Base-by-base conservation (phyloP, 192 early-diverging fungal genomes). In the Coemansia sp. region DNA sequence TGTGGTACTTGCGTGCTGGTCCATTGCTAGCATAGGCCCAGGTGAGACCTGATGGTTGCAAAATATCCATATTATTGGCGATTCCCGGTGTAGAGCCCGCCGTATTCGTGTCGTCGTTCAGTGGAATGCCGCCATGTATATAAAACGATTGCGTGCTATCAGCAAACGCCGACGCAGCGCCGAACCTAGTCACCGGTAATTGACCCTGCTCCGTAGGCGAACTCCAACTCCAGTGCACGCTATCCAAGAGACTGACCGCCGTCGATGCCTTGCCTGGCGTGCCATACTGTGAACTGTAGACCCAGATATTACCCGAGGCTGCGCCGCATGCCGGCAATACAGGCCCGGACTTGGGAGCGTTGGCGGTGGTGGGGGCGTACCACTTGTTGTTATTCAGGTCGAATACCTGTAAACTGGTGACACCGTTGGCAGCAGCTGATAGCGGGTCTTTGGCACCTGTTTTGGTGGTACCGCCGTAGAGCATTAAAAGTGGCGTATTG, bases 11-110 rank as follows among this genome's bases (percentile, higher is more conserved):
- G 72, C 82, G 73, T 21, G 77, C 77, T 1, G 72, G 86, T 21
- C 77, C 87, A 64, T 89, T 89, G 72, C 86, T 87, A 8, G 80
- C 80, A 17, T 87, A 86, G 32, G 83, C 70, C 88, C 88, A 89
- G 21, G 71, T 69, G n/a, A 89, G 77, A 31, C 84, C 80, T 32
- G 75, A 78, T 8, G 84, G 78, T 59, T 84, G 78, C 70, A 85
- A 68, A 21, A 80, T 67, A 38, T 77, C 74, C 41, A 85, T 65
- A 48, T 85, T 82, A 59, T 82, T 85, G 55, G 69, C 68, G 27
- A 76, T 79, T 3, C 66, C 63, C 19, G 71, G 57, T 44, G 74
- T 65, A 23, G 66, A 42, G 19, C 48, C 67, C 32, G 70, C 77
- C n/a, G 60, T 69, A 46, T 82, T 78, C 36, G 68, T 65, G 6